A percentile compares a stretch with the other conserved stretches of the same genome.
Conservation (phyloP, 768 basidiomycete species). For the Russula ochroleuca region DNA sequence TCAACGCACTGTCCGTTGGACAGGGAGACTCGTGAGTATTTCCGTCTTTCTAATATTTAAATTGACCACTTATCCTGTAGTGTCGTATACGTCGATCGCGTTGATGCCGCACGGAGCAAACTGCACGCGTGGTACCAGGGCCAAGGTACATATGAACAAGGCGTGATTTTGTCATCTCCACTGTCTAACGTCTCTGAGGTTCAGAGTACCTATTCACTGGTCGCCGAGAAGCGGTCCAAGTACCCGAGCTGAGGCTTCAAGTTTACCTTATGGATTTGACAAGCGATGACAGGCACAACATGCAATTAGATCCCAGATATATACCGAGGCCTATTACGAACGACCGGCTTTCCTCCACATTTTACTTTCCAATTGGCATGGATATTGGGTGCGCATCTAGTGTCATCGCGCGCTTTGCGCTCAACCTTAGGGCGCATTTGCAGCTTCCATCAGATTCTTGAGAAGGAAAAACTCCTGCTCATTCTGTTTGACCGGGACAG, state of each 20-base stretch:
- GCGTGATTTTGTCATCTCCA: not conserved
- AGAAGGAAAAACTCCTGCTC: conserved; percentile 16
- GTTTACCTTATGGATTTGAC: conserved; percentile 8
- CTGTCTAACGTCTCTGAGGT: not conserved
- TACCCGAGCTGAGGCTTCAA: conserved; percentile 5
- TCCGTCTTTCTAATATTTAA: not conserved
- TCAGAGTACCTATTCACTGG: conserved; percentile 20
- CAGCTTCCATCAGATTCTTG: conserved; percentile 23
- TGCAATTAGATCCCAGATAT: conserved; percentile 17
- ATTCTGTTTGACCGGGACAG: conserved; percentile 9
- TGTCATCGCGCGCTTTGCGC: not conserved
- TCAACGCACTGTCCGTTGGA: not conserved
- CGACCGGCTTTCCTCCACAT: conserved; percentile 6
- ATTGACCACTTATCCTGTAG: not conserved
- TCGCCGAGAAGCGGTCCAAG: not conserved
- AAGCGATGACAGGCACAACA: conserved; percentile 16
- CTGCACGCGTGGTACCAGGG: not conserved
- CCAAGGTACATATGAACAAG: conserved; percentile 6
- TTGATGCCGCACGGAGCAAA: not conserved
- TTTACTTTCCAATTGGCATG: conserved; percentile 4
- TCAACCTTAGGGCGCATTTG: not conserved
- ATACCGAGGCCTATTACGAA: conserved; percentile 17
- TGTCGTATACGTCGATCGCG: not conserved
- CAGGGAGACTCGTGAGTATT: conserved; percentile 15
- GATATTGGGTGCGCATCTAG: conserved; percentile 12